These are phyloP conservation scores for Thielaviopsis punctulata DNA, from an alignment of 2,329 filamentous ascomycete genomes.

Conservation along the genomic window DNA sequence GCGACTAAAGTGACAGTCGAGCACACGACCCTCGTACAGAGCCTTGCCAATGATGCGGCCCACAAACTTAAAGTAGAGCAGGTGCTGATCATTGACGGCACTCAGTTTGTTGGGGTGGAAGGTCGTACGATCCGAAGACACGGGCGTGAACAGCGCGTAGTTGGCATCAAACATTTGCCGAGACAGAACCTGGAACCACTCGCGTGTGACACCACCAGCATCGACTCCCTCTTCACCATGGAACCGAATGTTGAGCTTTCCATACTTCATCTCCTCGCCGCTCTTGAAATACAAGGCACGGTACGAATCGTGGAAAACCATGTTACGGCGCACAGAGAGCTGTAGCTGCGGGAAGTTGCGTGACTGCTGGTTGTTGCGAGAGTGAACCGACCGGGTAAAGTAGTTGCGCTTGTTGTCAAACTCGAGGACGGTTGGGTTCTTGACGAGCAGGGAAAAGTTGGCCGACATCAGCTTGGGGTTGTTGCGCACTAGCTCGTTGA, in stretches of 20 bases:
- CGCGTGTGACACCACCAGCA: slow-evolving; percentile 88
- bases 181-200: slow-evolving; percentile 97
- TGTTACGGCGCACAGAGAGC: slow-evolving; percentile 76
- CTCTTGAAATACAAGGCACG: slow-evolving; percentile 95
- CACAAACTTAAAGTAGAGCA: slow-evolving; percentile 99
- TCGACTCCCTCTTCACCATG: slow-evolving; percentile 95
- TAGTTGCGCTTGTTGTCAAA: slow-evolving; percentile 99
- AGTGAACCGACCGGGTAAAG: slow-evolving; percentile 85
- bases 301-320: slow-evolving; percentile 97
- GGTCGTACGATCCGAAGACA: slow-evolving; percentile 91
- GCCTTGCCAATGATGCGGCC: slow-evolving; percentile 97
- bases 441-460: slow-evolving; percentile 86
- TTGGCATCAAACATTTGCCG: slow-evolving; percentile 98
- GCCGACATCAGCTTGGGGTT: slow-evolving; percentile 98
- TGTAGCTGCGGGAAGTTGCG: slow-evolving; percentile 60
- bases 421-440: slow-evolving; percentile 96
- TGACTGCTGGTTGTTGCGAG: slow-evolving; percentile 46
- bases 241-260: slow-evolving; percentile 95
- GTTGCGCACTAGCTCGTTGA: slow-evolving; percentile 92
- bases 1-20: slow-evolving; percentile 97
- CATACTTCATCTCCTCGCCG: slow-evolving; percentile 95
- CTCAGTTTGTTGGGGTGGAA: slow-evolving; percentile 97
- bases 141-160: slow-evolving; percentile 89
- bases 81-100: slow-evolving; percentile 83
- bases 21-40: slow-evolving; percentile 82